phyloP scores from a whole-genome alignment of 1,284 basidiomycete species.

The Ustilago nuda region DNA sequence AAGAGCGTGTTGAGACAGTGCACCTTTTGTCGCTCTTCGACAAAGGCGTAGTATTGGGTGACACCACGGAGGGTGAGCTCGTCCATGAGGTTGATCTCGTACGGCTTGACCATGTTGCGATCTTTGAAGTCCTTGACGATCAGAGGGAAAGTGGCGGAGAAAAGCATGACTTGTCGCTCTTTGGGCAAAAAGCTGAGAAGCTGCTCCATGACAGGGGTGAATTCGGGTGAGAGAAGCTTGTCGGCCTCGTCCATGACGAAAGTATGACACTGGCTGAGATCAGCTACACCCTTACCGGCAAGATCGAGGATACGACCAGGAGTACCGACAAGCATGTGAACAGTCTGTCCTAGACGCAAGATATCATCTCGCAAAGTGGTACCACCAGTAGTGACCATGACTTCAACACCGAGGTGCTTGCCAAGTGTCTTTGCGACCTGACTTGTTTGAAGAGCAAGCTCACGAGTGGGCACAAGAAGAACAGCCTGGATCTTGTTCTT shows the following conservation, averaged over 20 bases:
- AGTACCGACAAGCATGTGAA: conserved; percentile 96
- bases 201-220: conserved; percentile 98
- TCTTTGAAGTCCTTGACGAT: conserved; percentile 99
- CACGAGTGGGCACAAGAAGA: conserved; percentile 68
- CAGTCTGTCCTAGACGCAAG: conserved; percentile 82
- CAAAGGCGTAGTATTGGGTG: conserved; percentile 98
- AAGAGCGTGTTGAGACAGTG: conserved; percentile 98
- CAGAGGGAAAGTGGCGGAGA: conserved; percentile 98
- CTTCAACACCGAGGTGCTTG: conserved; percentile 92
- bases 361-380: conserved; percentile 99
- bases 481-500: conserved; percentile 86
- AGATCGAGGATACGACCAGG: conserved; percentile 96
- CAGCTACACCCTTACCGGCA: conserved; percentile 91
- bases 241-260: conserved; percentile 92
- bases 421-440: conserved; percentile 98
- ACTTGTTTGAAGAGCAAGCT: conserved; percentile 77
- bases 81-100: conserved; percentile 99
- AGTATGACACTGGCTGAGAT: conserved; percentile 91
- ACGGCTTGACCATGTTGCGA: conserved; percentile 95
- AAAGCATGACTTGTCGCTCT: conserved; percentile 96
- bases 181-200: conserved; percentile 85
- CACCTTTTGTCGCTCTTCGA: conserved; percentile 98
- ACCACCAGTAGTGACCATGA: conserved; percentile 99
- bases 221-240: conserved; percentile 96
- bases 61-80: conserved; percentile 98